Conservation (phyloP, 768 basidiomycete genomes). For the Tricholoma bakamatsutake region DNA sequence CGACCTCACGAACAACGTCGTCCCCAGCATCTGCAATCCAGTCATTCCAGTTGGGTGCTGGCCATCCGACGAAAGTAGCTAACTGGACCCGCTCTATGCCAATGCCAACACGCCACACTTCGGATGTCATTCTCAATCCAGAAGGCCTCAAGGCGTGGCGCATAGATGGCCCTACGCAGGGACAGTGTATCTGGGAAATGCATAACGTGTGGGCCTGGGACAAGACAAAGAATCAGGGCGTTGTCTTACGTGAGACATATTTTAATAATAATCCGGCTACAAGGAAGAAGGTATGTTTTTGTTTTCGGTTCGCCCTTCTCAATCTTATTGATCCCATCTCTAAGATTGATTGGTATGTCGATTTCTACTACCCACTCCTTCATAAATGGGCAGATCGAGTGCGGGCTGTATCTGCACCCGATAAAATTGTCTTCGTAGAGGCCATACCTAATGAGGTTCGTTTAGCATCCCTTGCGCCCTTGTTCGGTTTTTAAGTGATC, state of each 20-base stretch:
- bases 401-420: constrained; percentile 36
- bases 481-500: constrained; percentile 1
- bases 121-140: constrained; percentile 54
- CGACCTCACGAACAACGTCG: not conserved
- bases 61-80: constrained; percentile 74
- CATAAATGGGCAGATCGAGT: constrained; percentile 62
- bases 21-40: constrained; percentile 73
- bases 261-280: constrained; percentile 67
- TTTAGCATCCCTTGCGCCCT: not conserved
- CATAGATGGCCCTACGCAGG: constrained; percentile 63
- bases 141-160: constrained; percentile 62
- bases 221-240: constrained; percentile 51
- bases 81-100: constrained; percentile 86
- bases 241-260: constrained; percentile 80
- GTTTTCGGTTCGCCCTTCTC: not conserved
- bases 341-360: constrained; percentile 81
- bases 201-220: constrained; percentile 96
- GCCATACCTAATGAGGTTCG: constrained; percentile 89
- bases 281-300: constrained; percentile 47
- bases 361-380: constrained; percentile 79
- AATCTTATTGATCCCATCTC: not conserved
- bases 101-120: constrained; percentile 69
- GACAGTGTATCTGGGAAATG: constrained; percentile 80
- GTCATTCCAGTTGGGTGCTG: constrained; percentile 90
- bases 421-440: constrained; percentile 72